phyloP scores from a whole-genome alignment of 2,329 filamentous ascomycete species.

The Colletotrichum gloeosporioides region DNA sequence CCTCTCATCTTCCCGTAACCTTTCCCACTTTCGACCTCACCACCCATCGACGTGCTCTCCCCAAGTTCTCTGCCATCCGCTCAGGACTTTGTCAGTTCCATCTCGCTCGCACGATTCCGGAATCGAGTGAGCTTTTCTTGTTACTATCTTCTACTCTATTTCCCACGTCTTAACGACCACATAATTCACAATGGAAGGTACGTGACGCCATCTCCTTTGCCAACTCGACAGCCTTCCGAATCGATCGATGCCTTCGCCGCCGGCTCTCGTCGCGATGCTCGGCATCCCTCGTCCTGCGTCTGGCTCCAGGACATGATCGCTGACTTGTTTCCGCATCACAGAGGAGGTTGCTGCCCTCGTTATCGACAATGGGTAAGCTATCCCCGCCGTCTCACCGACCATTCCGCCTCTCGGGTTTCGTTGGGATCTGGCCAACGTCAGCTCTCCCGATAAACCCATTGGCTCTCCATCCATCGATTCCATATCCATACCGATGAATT shows the following conservation, averaged over 20 bases:
- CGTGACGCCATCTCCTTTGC: conserved; percentile 18
- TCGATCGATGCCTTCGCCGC: background rate
- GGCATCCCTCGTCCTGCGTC: background rate
- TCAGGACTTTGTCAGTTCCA: conserved; percentile 21
- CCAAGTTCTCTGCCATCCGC: conserved; percentile 23
- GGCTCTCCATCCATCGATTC: conserved; percentile 10
- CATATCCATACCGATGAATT: background rate
- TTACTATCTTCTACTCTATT: conserved; percentile 5
- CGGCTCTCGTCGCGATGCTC: conserved; percentile 11
- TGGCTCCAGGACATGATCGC: conserved; percentile 30
- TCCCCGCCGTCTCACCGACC: conserved; percentile 42
- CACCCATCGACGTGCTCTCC: conserved; percentile 22
- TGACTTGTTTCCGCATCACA: conserved; percentile 58
- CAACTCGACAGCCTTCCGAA: background rate
- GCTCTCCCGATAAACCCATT: conserved; percentile 16
- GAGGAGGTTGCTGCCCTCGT: conserved; percentile 99
- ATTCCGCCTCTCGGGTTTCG: conserved; percentile 24
- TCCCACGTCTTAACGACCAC: conserved; percentile 20
- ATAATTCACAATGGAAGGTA: conserved; percentile 28
- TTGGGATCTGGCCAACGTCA: background rate
- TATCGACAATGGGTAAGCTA: conserved; percentile 99
- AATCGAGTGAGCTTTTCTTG: conserved; percentile 24
- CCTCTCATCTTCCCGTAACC: conserved; percentile 23
- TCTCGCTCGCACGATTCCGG: conserved; percentile 22
- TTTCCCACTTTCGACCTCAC: conserved; percentile 25